Conservation (phyloP, 1,284 basidiomycete genomes). For the Austroboletus niveus region DNA sequence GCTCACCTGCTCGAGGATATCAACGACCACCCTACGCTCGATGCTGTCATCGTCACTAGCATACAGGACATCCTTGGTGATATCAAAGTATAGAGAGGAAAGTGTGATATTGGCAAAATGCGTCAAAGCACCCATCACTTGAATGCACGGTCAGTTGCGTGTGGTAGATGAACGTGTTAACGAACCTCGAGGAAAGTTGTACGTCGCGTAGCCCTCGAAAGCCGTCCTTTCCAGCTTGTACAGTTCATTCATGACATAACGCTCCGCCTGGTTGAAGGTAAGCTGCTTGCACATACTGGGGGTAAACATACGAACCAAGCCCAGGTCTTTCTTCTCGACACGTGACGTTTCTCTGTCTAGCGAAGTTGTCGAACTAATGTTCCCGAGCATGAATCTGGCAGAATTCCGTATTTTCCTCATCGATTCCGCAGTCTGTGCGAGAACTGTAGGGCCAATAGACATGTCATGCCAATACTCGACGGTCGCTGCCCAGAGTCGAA, state of each 20-base stretch:
- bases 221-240: conserved; percentile 68
- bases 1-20: conserved; percentile 72
- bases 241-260: conserved; percentile 85
- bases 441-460: conserved; percentile 77
- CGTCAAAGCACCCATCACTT: conserved; percentile 59
- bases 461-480: conserved; percentile 91
- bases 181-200: conserved; percentile 84
- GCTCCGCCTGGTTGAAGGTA: conserved; percentile 58
- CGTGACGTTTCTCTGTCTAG: conserved; percentile 17
- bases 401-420: conserved; percentile 89
- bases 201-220: conserved; percentile 67
- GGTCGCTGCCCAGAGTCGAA: conserved; percentile 91
- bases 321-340: conserved; percentile 50
- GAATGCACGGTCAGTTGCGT: conserved; percentile 6
- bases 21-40: conserved; percentile 64
- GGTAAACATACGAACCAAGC: conserved; percentile 51
- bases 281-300: background rate
- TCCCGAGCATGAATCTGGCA: conserved; percentile 88
- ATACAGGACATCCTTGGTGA: conserved; percentile 90
- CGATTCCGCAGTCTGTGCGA: conserved; percentile 77
- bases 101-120: conserved; percentile 71
- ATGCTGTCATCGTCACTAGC: conserved; percentile 55
- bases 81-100: conserved; percentile 89
- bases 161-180: background rate
- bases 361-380: conserved; percentile 49